Evolutionary conservation across 2,329 filamentous ascomycete species (phyloP).

Genomic region (Biscogniauxia marginata): DNA sequence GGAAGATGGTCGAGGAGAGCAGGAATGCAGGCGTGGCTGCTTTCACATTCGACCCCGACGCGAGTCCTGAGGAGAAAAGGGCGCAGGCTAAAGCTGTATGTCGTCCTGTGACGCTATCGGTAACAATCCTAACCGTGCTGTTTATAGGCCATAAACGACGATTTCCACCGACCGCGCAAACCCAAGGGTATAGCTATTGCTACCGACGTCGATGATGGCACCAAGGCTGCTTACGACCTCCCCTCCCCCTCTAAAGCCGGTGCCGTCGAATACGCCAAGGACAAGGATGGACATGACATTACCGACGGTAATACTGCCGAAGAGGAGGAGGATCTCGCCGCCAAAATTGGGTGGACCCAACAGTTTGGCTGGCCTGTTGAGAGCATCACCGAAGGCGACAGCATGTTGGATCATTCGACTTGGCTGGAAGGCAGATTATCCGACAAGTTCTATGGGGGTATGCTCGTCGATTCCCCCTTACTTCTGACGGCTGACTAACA

Average conservation of each 20-base stretch:
- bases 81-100: constrained; percentile 75
- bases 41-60: constrained; percentile 85
- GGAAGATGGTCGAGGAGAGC: constrained; percentile 73
- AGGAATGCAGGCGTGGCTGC: constrained; percentile 75
- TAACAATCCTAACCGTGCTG: constrained; percentile 9
- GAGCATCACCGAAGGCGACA: constrained; percentile 57
- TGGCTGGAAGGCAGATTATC: constrained; percentile 80
- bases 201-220: constrained; percentile 76
- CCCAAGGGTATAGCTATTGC: constrained; percentile 68
- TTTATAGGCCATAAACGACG: constrained; percentile 59
- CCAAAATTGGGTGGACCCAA: constrained; percentile 81
- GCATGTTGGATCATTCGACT: constrained; percentile 82
- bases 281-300: constrained; percentile 47
- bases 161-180: constrained; percentile 60
- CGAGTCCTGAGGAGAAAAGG: constrained; percentile 78
- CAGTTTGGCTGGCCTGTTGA: constrained; percentile 72
- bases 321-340: constrained; percentile 53
- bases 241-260: constrained; percentile 71
- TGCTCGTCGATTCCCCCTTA: constrained; percentile 29
- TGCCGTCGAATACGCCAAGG: constrained; percentile 55
- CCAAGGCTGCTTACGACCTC: constrained; percentile 69
- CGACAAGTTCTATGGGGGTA: constrained; percentile 87
- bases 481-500: constrained; percentile 3
- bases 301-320: constrained; percentile 51
- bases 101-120: constrained; percentile 22